These are phyloP conservation scores for Nigrograna mackinnonii DNA, from an alignment of 2,329 filamentous ascomycete species.

Conservation along the genomic window DNA sequence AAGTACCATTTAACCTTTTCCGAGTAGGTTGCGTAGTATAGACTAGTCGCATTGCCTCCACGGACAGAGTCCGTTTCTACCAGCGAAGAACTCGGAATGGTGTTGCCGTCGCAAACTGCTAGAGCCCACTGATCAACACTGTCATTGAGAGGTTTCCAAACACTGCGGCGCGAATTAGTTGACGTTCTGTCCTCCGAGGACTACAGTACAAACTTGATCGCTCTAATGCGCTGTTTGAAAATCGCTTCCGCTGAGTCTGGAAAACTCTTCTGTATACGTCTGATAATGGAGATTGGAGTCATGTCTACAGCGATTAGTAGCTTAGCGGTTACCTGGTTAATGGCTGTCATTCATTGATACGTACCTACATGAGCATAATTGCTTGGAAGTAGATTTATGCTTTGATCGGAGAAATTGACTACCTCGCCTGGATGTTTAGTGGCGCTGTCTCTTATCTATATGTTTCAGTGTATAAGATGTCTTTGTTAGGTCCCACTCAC, in stretches of 20 bases:
- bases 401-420: neutral
- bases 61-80: constrained; percentile 4
- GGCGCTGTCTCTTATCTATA: neutral
- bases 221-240: neutral
- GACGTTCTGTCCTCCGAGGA: neutral
- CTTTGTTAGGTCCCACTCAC: neutral
- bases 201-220: neutral
- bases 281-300: neutral
- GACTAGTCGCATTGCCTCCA: neutral
- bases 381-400: neutral
- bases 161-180: neutral
- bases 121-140: constrained; percentile 5
- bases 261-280: neutral
- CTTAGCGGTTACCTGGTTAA: neutral
- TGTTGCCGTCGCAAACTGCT: constrained; percentile 6
- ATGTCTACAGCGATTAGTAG: neutral
- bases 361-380: neutral
- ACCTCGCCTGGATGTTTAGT: neutral
- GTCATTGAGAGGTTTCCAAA: constrained; percentile 2
- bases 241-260: neutral
- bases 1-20: constrained; percentile 3
- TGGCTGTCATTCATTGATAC: neutral
- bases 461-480: neutral
- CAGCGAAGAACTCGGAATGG: neutral
- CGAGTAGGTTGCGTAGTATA: neutral